Evolutionary conservation across 2,329 filamentous ascomycete genomes (phyloP).

Genomic region (Monilinia fructigena): DNA sequence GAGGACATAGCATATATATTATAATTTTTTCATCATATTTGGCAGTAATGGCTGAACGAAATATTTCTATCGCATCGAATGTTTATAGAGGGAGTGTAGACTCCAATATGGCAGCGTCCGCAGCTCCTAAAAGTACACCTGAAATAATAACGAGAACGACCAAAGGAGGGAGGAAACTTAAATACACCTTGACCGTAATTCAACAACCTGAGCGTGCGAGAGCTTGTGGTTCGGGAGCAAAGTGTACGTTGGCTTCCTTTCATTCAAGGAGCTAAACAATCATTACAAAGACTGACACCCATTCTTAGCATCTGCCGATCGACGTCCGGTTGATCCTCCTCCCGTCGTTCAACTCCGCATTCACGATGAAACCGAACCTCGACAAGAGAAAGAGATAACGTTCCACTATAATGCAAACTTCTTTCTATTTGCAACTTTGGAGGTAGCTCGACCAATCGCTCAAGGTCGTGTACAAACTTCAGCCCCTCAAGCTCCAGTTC

Average conservation of each 20-base stretch:
- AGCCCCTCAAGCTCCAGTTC: conserved; percentile 72
- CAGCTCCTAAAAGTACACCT: not conserved
- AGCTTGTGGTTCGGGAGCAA: conserved; percentile 92
- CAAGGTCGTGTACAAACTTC: conserved; percentile 71
- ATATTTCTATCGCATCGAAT: conserved; percentile 22
- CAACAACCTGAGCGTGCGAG: conserved; percentile 93
- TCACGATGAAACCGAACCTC: conserved; percentile 59
- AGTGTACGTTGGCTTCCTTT: conserved; percentile 62
- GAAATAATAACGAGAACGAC: conserved; percentile 49
- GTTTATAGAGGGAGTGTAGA: conserved; percentile 19
- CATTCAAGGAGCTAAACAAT: not conserved
- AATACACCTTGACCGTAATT: conserved; percentile 80
- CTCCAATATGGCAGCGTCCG: conserved; percentile 25
- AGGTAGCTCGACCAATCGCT: conserved; percentile 79
- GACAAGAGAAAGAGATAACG: conserved; percentile 53
- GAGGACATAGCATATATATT: conserved; percentile 14
- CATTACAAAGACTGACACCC: not conserved
- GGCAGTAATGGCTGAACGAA: conserved; percentile 19
- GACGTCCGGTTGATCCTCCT: conserved; percentile 51
- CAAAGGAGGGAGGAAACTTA: conserved; percentile 72
- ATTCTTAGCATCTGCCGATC: conserved; percentile 33
- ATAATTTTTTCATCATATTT: not conserved
- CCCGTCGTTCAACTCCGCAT: conserved; percentile 91
- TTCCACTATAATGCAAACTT: conserved; percentile 96
- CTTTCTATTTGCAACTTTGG: conserved; percentile 91